phyloP scores from a whole-genome alignment of 2,329 filamentous ascomycete genomes.

The Berkeleyomyces basicola region DNA sequence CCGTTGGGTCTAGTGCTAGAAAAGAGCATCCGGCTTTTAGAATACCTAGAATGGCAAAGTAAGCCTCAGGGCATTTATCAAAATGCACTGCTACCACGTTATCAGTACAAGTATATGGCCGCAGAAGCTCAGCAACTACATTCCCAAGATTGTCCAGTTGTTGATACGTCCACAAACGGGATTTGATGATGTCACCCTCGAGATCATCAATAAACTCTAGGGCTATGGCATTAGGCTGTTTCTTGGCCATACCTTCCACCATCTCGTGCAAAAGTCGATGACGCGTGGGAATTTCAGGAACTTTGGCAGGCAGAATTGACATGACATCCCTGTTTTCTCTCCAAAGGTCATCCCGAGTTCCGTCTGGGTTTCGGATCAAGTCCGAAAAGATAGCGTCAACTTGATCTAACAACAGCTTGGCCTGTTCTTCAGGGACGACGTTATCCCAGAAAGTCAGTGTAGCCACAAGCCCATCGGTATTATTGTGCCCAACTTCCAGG shows the following conservation, averaged over 20 bases:
- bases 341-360: slow-evolving; percentile 8
- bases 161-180: slow-evolving; percentile 49
- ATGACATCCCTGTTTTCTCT: slow-evolving; percentile 24
- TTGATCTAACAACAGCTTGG: slow-evolving; percentile 48
- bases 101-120: slow-evolving; percentile 34
- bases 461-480: slow-evolving; percentile 34
- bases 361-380: slow-evolving; percentile 34
- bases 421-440: slow-evolving; percentile 52
- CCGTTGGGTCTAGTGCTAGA: slow-evolving; percentile 60
- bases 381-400: slow-evolving; percentile 51
- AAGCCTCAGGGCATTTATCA: slow-evolving; percentile 71
- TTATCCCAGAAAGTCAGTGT: slow-evolving; percentile 49
- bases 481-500: slow-evolving; percentile 52
- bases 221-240: slow-evolving; percentile 43
- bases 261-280: slow-evolving; percentile 58
- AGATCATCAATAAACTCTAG: slow-evolving; percentile 58
- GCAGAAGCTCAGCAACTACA: slow-evolving; percentile 50
- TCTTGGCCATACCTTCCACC: slow-evolving; percentile 45
- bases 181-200: slow-evolving; percentile 19
- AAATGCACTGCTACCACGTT: slow-evolving; percentile 60
- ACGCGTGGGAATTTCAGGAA: slow-evolving; percentile 38
- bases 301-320: slow-evolving; percentile 48
- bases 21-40: slow-evolving; percentile 71
- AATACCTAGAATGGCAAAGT: slow-evolving; percentile 65
- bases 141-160: slow-evolving; percentile 58